Conservation (phyloP, 257 asterid genomes). For the Coffea eugenioides region DNA sequence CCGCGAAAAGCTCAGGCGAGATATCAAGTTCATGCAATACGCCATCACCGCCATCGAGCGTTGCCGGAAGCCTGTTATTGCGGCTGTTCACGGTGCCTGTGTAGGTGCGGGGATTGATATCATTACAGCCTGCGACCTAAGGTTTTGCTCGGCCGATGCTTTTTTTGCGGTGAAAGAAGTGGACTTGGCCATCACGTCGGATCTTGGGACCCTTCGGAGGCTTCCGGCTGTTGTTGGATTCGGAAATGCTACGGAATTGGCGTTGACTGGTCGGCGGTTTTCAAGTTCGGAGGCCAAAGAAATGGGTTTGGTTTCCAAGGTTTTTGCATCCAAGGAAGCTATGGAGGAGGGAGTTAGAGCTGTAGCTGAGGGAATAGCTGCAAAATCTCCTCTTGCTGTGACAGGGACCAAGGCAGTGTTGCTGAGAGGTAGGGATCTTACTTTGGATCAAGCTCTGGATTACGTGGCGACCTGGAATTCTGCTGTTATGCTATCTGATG, state of each 20-base stretch:
- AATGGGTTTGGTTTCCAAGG: conserved; percentile 59
- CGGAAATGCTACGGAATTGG: conserved; percentile 84
- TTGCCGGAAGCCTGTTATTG: conserved; percentile 88
- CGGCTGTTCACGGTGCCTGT: conserved; percentile 80
- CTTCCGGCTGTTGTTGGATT: conserved; percentile 78
- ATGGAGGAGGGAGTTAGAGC: conserved; percentile 48
- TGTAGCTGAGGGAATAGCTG: conserved; percentile 70
- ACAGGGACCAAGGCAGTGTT: conserved; percentile 76
- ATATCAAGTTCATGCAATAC: conserved; percentile 56
- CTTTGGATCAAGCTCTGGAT: conserved; percentile 77
- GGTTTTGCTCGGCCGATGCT: conserved; percentile 58
- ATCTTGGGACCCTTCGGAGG: conserved; percentile 91
- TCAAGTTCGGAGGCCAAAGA: conserved; percentile 72
- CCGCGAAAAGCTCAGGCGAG: conserved; percentile 59
- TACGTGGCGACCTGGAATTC: conserved; percentile 90
- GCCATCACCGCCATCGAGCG: conserved; percentile 73
- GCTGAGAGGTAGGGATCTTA: conserved; percentile 60
- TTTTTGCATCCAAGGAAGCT: conserved; percentile 47
- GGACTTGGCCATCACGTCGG: conserved; percentile 62
- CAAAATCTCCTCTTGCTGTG: conserved; percentile 71
- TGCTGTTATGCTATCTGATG: conserved; percentile 55
- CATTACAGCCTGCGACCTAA: conserved; percentile 75
- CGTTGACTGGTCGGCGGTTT: conserved; percentile 69
- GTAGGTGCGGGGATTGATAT: conserved; percentile 81
- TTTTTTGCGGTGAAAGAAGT: conserved; percentile 81